Conservation (phyloP, 164 flowering plant genomes). For the Sextonia rubra region DNA sequence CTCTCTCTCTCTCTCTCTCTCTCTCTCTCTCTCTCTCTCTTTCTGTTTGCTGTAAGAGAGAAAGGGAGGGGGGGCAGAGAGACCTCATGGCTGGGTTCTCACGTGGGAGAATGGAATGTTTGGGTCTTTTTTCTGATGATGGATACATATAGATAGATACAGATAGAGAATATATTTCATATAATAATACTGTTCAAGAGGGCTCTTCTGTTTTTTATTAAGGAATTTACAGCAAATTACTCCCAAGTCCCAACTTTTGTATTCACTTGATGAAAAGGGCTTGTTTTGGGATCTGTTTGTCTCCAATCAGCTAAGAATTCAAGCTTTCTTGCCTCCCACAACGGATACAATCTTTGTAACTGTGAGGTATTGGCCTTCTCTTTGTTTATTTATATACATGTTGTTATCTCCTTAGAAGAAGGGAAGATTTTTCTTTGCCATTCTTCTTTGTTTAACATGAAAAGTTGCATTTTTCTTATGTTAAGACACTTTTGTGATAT, state of each 20-base stretch:
- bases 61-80: neutral
- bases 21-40: neutral
- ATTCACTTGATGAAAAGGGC: conserved; percentile 20
- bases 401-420: neutral
- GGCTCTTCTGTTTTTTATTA: neutral
- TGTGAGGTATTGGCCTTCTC: conserved; percentile 2
- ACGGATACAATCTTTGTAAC: conserved; percentile 25
- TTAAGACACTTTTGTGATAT: neutral
- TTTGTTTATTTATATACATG: neutral
- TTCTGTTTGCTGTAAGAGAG: too few relatives aligned
- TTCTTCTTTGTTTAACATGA: neutral
- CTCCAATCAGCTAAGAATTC: conserved; percentile 29
- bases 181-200: neutral
- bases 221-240: conserved; percentile 11
- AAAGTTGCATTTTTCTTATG: neutral
- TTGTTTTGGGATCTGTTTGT: conserved; percentile 49
- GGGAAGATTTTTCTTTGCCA: neutral
- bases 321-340: conserved; percentile 54
- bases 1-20: neutral
- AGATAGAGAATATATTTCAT: neutral
- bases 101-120: conserved; percentile 11
- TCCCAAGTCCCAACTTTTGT: conserved; percentile 10
- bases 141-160: conserved; percentile 5
- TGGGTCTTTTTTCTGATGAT: neutral
- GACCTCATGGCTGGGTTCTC: neutral